A percentile compares a stretch with the other conserved stretches of the same genome.
Evolutionary conservation across 192 early-diverging fungal genomes (phyloP).

Genomic region (Linnemannia elongata): DNA sequence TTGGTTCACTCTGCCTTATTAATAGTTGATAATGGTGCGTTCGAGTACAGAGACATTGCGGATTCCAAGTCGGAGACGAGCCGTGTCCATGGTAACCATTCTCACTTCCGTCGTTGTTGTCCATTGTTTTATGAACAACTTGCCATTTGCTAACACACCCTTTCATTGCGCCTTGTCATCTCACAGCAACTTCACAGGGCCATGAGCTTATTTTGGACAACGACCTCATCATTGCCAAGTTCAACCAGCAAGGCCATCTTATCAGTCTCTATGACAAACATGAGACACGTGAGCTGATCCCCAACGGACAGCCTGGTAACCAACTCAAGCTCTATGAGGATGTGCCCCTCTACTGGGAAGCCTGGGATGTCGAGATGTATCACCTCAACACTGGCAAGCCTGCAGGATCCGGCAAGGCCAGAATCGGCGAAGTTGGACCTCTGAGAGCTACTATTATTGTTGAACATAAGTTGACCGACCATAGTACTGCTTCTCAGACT

Average conservation of each 20-base stretch:
- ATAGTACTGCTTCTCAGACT: conserved; percentile 78
- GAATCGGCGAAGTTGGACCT: conserved; percentile 80
- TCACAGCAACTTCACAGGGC: conserved; percentile 22
- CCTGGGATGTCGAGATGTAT: conserved; percentile 87
- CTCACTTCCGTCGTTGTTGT: not conserved
- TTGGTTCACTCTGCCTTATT: not conserved
- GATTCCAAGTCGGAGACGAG: conserved; percentile 8
- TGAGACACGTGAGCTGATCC: conserved; percentile 69
- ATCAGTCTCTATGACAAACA: conserved; percentile 74
- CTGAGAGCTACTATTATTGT: conserved; percentile 81
- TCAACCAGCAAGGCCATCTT: conserved; percentile 83
- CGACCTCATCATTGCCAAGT: conserved; percentile 73
- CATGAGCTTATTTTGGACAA: conserved; percentile 80
- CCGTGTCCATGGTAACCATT: conserved; percentile 17
- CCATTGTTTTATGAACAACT: not conserved
- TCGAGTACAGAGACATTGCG: conserved; percentile 23
- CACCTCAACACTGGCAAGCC: conserved; percentile 88
- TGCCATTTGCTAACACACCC: not conserved
- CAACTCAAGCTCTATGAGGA: conserved; percentile 89
- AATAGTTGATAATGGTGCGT: conserved; percentile 29
- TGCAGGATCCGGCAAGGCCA: conserved; percentile 67
- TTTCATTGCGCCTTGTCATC: not conserved
- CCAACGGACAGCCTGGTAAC: conserved; percentile 73
- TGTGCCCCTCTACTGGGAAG: conserved; percentile 73
- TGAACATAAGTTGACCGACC: conserved; percentile 72